Evolutionary conservation across 345 rosid genomes (phyloP), one percentile per base, ranked within the genome.

Genomic region (Stellera chamaejasme): DNA sequence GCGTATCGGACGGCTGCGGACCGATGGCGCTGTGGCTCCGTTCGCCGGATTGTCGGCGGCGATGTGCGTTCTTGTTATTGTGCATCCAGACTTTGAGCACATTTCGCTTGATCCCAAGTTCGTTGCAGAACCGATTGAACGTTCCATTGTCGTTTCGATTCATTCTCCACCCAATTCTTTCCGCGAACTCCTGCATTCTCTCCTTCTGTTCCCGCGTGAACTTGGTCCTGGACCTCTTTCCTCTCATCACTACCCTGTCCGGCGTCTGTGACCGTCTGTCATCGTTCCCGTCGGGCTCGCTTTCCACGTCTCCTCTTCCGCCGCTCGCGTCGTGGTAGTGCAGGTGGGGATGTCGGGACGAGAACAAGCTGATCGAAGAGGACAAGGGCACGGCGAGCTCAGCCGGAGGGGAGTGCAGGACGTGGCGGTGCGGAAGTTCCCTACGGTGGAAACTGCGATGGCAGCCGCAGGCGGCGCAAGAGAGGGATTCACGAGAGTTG

Each of bases 51-150:
- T 56, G 67, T 25, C 58, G 15, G 27, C 75, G 54, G 23, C 64
- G 54, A 48, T 52, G 58, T 2, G 62, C 45, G 25, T 62, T 62
- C 83, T 75, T 78, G 68, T 78, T 78, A 60, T 78, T 78, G 54
- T 78, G 83, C 83, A 78, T 75, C 83, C 83, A 78, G 2, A 75
- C 83, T 45, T 69, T 78, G 13, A 78, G 68, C 56, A 75, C 83
- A 15, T 66, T 68, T 10, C 74, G 63, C 39, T 68, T 69, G 10
- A 78, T 66, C 1, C 83, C 83, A 13, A 69, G 64, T 52, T 75
- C 73, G 11, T 56, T 54, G 27, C 78, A 78, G 54, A 78, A 78
- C 58, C 65, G 66, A 19, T 70, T 69, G 12, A 78, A 63, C 19
- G 45, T 66, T 8, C 56, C 64, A 8, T 75, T 75, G 41, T 78